A percentile compares a stretch with the other conserved stretches of the same genome.
These are phyloP conservation scores for Rhytidiadelphus loreus DNA, from an alignment of 225 moss, liverwort and hornwort species.

Conservation along the genomic window DNA sequence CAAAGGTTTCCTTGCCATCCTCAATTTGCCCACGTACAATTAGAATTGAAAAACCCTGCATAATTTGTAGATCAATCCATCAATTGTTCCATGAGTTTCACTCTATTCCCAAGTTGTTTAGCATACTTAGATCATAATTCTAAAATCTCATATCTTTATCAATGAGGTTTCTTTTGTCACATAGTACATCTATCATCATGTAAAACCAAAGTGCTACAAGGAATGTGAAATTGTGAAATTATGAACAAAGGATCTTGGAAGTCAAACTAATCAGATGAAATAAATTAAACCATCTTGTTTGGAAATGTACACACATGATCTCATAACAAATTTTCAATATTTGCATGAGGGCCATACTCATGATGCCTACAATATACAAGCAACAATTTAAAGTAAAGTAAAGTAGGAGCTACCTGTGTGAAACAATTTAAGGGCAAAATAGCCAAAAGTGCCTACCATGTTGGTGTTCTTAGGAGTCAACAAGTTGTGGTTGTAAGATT, in stretches of 20 bases:
- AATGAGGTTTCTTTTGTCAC: not conserved
- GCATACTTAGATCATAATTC: not conserved
- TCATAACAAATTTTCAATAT: too few species aligned
- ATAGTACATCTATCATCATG: too few species aligned
- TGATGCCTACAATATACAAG: too few species aligned
- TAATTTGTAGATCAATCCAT: not conserved
- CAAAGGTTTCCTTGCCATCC: not conserved
- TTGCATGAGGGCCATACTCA: too few species aligned
- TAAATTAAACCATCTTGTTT: not conserved
- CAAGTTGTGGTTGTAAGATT: too few species aligned
- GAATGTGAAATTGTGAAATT: not conserved
- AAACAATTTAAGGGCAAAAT: too few species aligned
- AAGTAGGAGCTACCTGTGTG: too few species aligned
- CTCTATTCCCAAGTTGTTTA: too few species aligned
- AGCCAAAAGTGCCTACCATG: too few species aligned
- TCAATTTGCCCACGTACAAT: not conserved
- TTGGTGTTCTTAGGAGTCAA: too few species aligned
- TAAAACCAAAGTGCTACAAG: not conserved
- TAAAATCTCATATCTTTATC: not conserved
- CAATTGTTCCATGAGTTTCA: not conserved
- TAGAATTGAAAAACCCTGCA: not conserved
- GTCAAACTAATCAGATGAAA: not conserved
- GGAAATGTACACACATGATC: too few species aligned
- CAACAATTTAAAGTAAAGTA: too few species aligned
- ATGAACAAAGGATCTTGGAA: not conserved